Conservation (phyloP, 768 basidiomycete species). For the Sistotremastrum niveocremeum region DNA sequence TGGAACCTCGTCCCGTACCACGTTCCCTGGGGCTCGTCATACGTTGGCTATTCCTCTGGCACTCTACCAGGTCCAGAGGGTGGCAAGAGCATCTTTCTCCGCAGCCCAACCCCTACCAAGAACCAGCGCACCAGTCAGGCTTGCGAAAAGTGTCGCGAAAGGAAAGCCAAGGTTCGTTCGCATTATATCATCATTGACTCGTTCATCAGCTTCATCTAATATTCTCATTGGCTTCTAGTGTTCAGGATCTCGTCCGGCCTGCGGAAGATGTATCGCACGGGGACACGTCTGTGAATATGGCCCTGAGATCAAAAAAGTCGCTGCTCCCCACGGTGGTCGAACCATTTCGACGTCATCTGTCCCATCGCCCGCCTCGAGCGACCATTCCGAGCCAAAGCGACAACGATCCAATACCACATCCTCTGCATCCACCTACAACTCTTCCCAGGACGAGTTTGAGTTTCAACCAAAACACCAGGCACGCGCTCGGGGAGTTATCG, state of each 20-base stretch:
- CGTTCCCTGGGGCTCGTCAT: conserved; percentile 24
- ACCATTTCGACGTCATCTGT: no score
- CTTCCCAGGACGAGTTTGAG: no score
- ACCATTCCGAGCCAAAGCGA: no score
- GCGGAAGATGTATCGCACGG: conserved; percentile 47
- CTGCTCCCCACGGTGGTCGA: no score
- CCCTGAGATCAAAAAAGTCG: conserved; percentile 26
- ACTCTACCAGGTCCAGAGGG: conserved; percentile 25
- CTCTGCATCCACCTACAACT: no score
- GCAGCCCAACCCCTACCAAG: conserved; percentile 25
- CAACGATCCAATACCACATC: no score
- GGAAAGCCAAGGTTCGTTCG: conserved; percentile 56
- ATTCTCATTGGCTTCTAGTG: conserved; percentile 28
- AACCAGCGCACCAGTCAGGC: conserved; percentile 52
- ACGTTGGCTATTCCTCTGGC: conserved; percentile 19
- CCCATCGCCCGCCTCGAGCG: no score
- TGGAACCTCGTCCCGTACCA: conserved; percentile 28
- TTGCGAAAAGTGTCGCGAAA: conserved; percentile 57
- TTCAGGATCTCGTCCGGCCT: conserved; percentile 56
- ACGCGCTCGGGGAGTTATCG: no score
- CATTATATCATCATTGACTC: neutral
- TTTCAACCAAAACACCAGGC: no score
- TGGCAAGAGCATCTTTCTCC: conserved; percentile 21
- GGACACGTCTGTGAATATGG: conserved; percentile 55
- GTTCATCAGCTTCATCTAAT: neutral